Base-by-base conservation (phyloP, 2,329 filamentous ascomycete species). In the Cercospora zeae-maydis region DNA sequence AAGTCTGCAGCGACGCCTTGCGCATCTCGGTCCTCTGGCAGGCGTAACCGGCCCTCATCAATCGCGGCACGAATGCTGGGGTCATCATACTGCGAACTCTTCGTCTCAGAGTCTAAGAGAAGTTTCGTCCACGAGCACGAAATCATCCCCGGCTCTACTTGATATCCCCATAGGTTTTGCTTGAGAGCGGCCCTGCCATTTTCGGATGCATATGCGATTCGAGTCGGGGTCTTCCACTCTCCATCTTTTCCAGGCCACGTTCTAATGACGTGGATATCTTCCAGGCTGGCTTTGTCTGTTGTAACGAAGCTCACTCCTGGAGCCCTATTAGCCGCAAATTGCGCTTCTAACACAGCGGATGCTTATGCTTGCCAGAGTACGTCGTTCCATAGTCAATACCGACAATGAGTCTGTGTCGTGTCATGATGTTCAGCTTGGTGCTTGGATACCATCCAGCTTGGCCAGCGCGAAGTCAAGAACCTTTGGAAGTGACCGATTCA, bases 101-200 rank as follows among this genome's bases (percentile, higher is more conserved):
- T 59, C 7, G 62, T 34, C 13, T 56, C 42, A 21, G 36, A 19
- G 59, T 66, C 64, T 5, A 66, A 52, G 24, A 66, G 51, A 7
- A 66, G 52, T 30, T 66, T 66, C 19, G 64, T 66, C 64, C 64
- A 66, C 7, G 64, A 64, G 37, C 64, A 66, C 3, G 59, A 58
- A 11, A 54, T 52, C 62, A 66, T 62, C 19, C 37, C 33, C 11
- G 63, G 45, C 27, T 62, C 47, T 1, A 65, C 63, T 37, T 60
- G 47, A 37, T 53, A 66, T 9, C 64, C 64, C 64, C 63, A 64
- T 13, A 54, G 24, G 39, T 64, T 39, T 10, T 47, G 31, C 10
- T 52, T 33, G 13, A 55, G 33, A 13, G 16, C 31, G 24, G 19
- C 31, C 24, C 39, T 55, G 30, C 31, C 33, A 58, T 66, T 66